These are phyloP conservation scores for Pontederia crassipes DNA, from an alignment of 176 grass and related monocot species.

Conservation along the genomic window DNA sequence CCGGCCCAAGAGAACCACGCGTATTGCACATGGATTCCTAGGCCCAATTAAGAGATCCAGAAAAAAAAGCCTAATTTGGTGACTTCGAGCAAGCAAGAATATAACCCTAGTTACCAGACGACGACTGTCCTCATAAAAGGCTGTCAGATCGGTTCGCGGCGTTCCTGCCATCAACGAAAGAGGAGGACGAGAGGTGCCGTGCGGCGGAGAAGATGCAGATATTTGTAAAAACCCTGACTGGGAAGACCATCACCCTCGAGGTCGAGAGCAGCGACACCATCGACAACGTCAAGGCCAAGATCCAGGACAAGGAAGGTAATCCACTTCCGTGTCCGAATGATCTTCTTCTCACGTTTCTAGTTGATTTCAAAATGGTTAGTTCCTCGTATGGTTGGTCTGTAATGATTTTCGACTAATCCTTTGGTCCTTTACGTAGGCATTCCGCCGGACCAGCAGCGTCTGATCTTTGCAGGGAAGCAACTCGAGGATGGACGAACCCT, in stretches of 20 bases:
- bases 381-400: background rate
- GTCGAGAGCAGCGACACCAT: slow-evolving; percentile 88
- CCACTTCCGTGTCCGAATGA: background rate
- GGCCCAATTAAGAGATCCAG: too few relatives aligned
- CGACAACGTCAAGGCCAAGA: slow-evolving; percentile 95
- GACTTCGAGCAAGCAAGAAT: too few relatives aligned
- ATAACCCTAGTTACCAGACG: too few relatives aligned
- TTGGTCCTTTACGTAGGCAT: slow-evolving; percentile 3
- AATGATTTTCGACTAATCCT: background rate
- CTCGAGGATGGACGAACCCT: slow-evolving; percentile 22
- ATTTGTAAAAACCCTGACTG: slow-evolving; percentile 93
- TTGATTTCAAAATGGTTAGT: background rate
- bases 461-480: slow-evolving; percentile 18
- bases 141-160: background rate
- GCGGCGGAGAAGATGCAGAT: slow-evolving; percentile 62
- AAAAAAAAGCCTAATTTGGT: too few relatives aligned
- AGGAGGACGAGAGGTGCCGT: background rate
- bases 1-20: too few relatives aligned
- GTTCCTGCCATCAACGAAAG: background rate
- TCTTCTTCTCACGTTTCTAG: background rate
- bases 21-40: too few relatives aligned
- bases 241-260: slow-evolving; percentile 85
- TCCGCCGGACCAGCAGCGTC: slow-evolving; percentile 22
- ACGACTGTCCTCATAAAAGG: too few relatives aligned
- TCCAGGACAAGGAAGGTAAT: slow-evolving; percentile 81